Percentiles rank a stretch among this genome's conserved stretches.
Conservation (phyloP, 306 rosid genomes). For the Astragalus membranaceus region DNA sequence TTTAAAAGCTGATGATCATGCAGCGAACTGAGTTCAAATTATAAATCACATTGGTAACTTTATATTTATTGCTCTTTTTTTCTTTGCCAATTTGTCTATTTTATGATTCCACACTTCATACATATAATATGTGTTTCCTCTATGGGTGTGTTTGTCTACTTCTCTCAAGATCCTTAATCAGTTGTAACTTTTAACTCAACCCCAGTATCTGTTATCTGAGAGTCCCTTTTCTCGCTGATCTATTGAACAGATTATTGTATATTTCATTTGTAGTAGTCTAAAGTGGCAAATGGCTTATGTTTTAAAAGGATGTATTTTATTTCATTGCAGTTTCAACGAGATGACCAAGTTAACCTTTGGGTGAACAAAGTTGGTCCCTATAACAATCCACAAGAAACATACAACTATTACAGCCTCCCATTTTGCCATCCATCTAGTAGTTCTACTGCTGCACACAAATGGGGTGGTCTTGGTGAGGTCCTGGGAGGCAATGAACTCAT, state of each 20-base stretch:
- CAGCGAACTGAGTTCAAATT: neutral
- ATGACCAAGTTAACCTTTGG: conserved; percentile 79
- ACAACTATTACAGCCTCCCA: conserved; percentile 95
- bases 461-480: conserved; percentile 99
- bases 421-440: conserved; percentile 63
- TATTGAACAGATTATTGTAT: neutral
- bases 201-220: neutral
- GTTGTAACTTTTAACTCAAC: neutral
- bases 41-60: neutral
- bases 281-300: conserved; percentile 7
- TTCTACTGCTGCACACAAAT: conserved; percentile 71
- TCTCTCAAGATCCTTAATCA: neutral
- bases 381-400: conserved; percentile 98
- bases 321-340: conserved; percentile 61
- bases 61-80: neutral
- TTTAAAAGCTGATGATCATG: neutral
- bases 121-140: neutral
- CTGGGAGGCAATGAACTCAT: conserved; percentile 98
- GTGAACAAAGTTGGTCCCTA: conserved; percentile 98
- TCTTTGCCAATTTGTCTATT: neutral
- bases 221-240: neutral
- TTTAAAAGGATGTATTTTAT: conserved; percentile 3
- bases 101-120: neutral
- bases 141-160: neutral
- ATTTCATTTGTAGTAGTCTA: neutral